phyloP scores from a whole-genome alignment of 1,284 basidiomycete species.

The Grifola frondosa region DNA sequence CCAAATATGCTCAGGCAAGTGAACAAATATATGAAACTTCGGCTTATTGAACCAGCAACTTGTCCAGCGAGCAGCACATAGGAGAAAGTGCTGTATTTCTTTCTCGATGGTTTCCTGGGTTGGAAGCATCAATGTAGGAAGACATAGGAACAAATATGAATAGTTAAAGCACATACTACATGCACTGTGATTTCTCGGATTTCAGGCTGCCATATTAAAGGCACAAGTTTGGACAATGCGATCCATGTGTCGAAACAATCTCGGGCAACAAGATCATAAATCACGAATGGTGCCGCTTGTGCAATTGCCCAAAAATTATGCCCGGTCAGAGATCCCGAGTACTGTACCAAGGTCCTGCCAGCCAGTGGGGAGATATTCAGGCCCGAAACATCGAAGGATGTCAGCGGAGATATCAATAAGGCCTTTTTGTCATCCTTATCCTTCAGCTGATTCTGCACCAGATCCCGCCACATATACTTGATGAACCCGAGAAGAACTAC shows the following conservation, averaged over 20 bases:
- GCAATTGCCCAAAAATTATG: conserved; percentile 30
- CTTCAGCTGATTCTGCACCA: conserved; percentile 18
- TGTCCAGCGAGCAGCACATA: conserved; percentile 17
- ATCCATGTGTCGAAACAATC: conserved; percentile 23
- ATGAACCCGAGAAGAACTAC: conserved; percentile 36
- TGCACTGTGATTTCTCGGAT: conserved; percentile 24
- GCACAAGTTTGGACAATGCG: conserved; percentile 21
- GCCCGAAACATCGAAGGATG: conserved; percentile 23
- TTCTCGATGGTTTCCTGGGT: not conserved
- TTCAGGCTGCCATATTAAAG: conserved; percentile 29
- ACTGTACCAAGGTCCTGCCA: conserved; percentile 30
- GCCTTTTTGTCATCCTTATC: conserved; percentile 14
- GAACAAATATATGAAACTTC: conserved; percentile 31
- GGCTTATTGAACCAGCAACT: conserved; percentile 32
- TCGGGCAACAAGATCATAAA: conserved; percentile 24
- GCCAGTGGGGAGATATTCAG: conserved; percentile 20
- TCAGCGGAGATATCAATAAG: conserved; percentile 22
- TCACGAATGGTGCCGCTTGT: conserved; percentile 31
- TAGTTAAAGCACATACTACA: conserved; percentile 10
- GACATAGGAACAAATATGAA: too few relatives aligned
- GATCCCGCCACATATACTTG: conserved; percentile 40
- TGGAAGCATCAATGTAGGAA: too few relatives aligned
- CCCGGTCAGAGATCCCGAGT: conserved; percentile 31
- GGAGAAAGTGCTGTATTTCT: conserved; percentile 4
- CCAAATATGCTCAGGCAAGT: conserved; percentile 23